Evolutionary conservation across 495 filamentous ascomycete species (phyloP).

Genomic region (Aspergillus mulundensis): DNA sequence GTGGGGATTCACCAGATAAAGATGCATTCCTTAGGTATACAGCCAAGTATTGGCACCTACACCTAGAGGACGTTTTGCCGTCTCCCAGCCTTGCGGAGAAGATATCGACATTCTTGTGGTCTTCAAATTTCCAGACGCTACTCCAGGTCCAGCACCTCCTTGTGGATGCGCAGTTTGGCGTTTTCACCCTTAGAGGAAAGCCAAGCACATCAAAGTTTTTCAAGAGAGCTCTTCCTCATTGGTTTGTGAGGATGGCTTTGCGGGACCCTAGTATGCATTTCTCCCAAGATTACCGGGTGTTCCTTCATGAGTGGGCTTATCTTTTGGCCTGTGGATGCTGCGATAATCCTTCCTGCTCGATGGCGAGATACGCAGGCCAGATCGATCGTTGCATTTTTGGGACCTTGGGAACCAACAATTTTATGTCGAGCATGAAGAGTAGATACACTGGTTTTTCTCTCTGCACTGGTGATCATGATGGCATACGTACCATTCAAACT

Average conservation of each 20-base stretch:
- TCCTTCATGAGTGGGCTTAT: slow-evolving; percentile 2
- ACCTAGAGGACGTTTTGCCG: neutral
- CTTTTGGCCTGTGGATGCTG: neutral
- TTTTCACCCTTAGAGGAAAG: neutral
- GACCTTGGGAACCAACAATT: neutral
- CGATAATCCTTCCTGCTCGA: neutral
- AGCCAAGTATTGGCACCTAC: slow-evolving; percentile 6
- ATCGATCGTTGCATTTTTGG: slow-evolving; percentile 9
- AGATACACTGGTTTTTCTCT: neutral
- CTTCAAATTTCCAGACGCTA: neutral
- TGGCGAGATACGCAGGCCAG: neutral
- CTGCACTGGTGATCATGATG: neutral
- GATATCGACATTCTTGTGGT: neutral
- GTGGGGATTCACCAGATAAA: neutral
- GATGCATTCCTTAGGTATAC: neutral
- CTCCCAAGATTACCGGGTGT: neutral
- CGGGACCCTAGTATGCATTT: neutral
- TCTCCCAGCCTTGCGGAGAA: neutral
- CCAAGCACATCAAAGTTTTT: neutral
- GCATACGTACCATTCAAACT: neutral
- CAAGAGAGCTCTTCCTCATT: slow-evolving; percentile 2
- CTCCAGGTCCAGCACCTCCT: slow-evolving; percentile 3
- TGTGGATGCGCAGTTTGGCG: neutral
- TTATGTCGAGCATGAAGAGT: neutral
- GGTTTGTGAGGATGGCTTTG: neutral